Evolutionary conservation across 2,329 filamentous ascomycete species (phyloP), one percentile per base, ranked within the genome.

Genomic region (Aschersonia sp.): DNA sequence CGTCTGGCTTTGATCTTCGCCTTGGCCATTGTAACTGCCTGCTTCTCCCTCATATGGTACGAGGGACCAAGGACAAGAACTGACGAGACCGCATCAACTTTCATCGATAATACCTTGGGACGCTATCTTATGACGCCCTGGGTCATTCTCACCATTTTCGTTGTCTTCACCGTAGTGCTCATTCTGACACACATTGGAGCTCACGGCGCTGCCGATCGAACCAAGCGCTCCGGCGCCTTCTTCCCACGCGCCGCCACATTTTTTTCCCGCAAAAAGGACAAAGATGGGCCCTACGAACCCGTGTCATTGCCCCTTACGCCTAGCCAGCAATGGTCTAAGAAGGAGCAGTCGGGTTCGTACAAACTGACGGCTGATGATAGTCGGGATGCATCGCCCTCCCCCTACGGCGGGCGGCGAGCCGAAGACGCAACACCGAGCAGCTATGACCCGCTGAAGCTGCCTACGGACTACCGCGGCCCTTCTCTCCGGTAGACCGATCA

Each of bases 141-240:
- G 63, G 56, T 63, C 12, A 46, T 65, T 11, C 62, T 62, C 6
- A 57, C 56, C 4, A 59, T 66, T 32, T 59, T 57, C 7, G 48
- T 65, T 30, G 54, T 70, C 33, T 65, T 59, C 60, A 49, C 61
- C 22, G 4, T 54, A 30, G 55, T 64, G 35, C 55, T 65, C n/a
- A 12, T 59, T 31, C 46, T 65, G 33, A 64, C 63, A 2, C 63
- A 65, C 29, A 48, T 63, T 40, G 58, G 58, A n/a, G 48, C 37
- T 6, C 32, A 37, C 33, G 57, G 47, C 42, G 42, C 42, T 11
- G 44, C 44, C 4, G 43, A 50, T 5, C 39, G 33, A 12, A 35
- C 46, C 33, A 45, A 45, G 41, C 49, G 49, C 45, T 44, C 14
- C n/a, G 37, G 30, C 32, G 47, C 14, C 7, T 32, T 41, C 43